Base-by-base conservation (phyloP, 1,284 basidiomycete genomes). In the Malassezia brasiliensis region DNA sequence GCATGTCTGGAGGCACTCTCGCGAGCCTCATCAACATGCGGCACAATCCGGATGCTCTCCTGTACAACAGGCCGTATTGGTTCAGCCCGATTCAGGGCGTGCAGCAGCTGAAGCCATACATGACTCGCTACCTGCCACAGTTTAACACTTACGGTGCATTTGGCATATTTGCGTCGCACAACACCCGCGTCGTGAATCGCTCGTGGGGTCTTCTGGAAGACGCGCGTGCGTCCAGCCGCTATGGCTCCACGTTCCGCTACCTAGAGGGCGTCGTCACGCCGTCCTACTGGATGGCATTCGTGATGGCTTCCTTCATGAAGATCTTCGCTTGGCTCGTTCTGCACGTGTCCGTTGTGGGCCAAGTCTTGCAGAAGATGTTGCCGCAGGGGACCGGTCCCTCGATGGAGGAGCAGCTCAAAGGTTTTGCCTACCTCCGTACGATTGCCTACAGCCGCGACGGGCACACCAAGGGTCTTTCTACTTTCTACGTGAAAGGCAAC, bases 101-200 rank as follows among this genome's bases (percentile, higher is more conserved):
- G 64, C 3, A 65, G 74, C n/a, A 76, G 79, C 0, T 58, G 39
- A 0, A 67, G 22, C 71, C 81, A 8, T 62, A 82, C 5, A 82
- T 83, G 66, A 77, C 77, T 3, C 56, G 78, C 81, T 58, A 77
- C 77, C 25, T 72, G 80, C 56, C 79, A 78, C 42, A 76, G 72
- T 50, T 79, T 75, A 32, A 67, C 1, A 65, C 81, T 14, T 77
- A 79, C 53, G 88, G 86, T 30, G 78, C 77, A 0, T 77, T 81
- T 60, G 87, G 80, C 72, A 65, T 83, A 40, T 87, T 90, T 83
- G 75, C 77, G 12, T 59, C 77, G 1, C 67, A 79, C 44, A 88
- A 93, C 69, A 78, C 79, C 32, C 77, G 82, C 17, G 76, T 88
- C 31, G 85, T 90, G 35, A 83, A 87, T 61, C 83, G 89, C 52